Base-by-base conservation (phyloP, 305 asterid species). In the Nicotiana rustica region DNA sequence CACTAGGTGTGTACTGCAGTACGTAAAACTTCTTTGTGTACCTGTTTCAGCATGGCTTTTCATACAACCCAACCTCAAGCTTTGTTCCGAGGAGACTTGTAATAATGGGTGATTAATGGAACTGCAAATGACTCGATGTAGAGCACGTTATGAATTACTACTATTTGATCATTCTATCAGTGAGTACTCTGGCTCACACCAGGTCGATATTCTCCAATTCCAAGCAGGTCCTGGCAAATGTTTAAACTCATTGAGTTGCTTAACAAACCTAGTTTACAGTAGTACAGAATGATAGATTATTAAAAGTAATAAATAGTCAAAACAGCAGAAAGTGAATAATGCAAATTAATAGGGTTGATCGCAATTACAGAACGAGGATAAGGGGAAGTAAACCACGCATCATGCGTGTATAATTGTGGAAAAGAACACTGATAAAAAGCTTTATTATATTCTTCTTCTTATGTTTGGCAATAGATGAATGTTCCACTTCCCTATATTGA, bases 181-280 rank as follows among this genome's bases (percentile, higher is more conserved):
- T 86, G 83, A 78, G 85, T 67, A 87, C 86, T 55, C 10, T 60
- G 91, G 88, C 87, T 86, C 65, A 88, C 89, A 61, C 93, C 95
- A 56, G 97, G 92, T 15, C 94, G 91, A 85, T 92, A 95, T 86
- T 95, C 97, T 82, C 99, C 99, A 55, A 95, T 94, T 60, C 99
- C 99, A 33, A 95, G 97, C 84, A 94, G 90, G 89, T 95, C 99
- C 98, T 94, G 93, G 93, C 86, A 91, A 86, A 67, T 76, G 82
- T 56, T 66, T 70, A 55, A 59, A 15, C 47, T 57, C 66, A 57
- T 82, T 47, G 31, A 64, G 81, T 81, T 85, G 41, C 57, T 62
- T 18, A 60, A 60, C 66, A 57, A 17, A 57, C 61, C 9, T 15
- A 57, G 5, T 57, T 5, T 57, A 57, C 21, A 57, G 4, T 18